Percentiles rank a stretch among this genome's conserved stretches.
Conservation (phyloP, 768 basidiomycete genomes). For the Candolleomyces efflorescens region DNA sequence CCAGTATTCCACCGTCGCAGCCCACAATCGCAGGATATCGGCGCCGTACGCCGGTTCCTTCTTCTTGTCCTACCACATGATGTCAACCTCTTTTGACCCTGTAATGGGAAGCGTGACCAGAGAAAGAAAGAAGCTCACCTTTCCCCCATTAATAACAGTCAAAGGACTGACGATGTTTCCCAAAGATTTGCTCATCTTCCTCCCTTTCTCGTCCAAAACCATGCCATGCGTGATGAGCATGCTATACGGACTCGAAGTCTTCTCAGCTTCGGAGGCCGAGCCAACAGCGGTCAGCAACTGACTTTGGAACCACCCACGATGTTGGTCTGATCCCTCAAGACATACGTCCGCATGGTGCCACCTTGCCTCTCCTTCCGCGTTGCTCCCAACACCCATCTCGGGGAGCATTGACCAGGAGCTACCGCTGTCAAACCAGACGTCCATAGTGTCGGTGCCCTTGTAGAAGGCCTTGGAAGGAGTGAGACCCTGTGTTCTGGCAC, state of each 20-base stretch:
- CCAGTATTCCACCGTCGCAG: conserved; percentile 85
- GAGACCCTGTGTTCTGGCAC: conserved; percentile 25
- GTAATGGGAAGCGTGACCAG: background rate
- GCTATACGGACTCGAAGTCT: conserved; percentile 55
- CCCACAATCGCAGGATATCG: conserved; percentile 88
- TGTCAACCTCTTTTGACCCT: background rate
- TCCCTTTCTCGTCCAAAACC: conserved; percentile 85
- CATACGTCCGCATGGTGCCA: conserved; percentile 73
- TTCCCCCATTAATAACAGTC: conserved; percentile 72
- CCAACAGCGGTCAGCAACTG: conserved; percentile 81
- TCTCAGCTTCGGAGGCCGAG: conserved; percentile 26
- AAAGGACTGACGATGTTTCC: conserved; percentile 90
- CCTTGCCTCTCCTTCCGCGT: conserved; percentile 12
- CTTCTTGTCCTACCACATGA: background rate
- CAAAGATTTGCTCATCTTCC: conserved; percentile 97
- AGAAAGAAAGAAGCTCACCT: conserved; percentile 39
- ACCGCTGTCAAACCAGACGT: conserved; percentile 99
- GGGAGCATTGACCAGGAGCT: conserved; percentile 84
- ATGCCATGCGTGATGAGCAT: conserved; percentile 94
- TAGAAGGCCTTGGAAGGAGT: conserved; percentile 45
- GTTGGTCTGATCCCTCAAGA: conserved; percentile 95
- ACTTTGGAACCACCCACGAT: conserved; percentile 99
- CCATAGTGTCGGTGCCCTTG: conserved; percentile 94
- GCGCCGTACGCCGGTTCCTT: conserved; percentile 74
- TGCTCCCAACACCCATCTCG: conserved; percentile 31